phyloP scores from a whole-genome alignment of 1,284 basidiomycete species.

The Macrocybe sp. region DNA sequence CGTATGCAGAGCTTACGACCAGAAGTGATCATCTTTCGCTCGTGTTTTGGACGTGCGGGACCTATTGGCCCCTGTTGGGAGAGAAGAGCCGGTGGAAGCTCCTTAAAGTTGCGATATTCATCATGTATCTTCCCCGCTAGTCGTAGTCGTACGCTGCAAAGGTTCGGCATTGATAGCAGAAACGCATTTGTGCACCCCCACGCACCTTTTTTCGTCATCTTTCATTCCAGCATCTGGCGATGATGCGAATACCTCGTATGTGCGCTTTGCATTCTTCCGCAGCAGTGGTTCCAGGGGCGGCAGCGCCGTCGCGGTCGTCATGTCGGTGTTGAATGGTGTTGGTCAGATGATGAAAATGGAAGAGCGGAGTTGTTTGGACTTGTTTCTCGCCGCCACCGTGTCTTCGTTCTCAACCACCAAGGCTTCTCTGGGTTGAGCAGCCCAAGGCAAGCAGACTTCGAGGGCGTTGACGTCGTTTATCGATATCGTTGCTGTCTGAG shows the following conservation, averaged over 20 bases:
- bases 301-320: constrained; percentile 42
- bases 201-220: constrained; percentile 70
- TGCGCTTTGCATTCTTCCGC: constrained; percentile 58
- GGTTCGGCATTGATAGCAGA: neutral
- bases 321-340: constrained; percentile 9
- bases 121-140: constrained; percentile 73
- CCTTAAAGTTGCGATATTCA: constrained; percentile 87
- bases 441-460: too few species aligned
- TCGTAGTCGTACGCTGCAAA: constrained; percentile 54
- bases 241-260: constrained; percentile 63
- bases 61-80: constrained; percentile 80
- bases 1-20: constrained; percentile 45
- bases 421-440: neutral
- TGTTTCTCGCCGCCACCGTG: constrained; percentile 8
- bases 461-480: too few species aligned
- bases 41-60: constrained; percentile 63
- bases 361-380: constrained; percentile 13
- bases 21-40: constrained; percentile 67
- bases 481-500: too few species aligned
- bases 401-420: constrained; percentile 13
- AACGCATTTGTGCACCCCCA: neutral
- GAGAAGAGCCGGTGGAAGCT: constrained; percentile 78
- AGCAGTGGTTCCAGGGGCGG: constrained; percentile 66
- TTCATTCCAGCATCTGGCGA: constrained; percentile 53
- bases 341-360: constrained; percentile 2